These are phyloP conservation scores for Aspergillus biplanus DNA, from an alignment of 495 filamentous ascomycete species.

Conservation along the genomic window DNA sequence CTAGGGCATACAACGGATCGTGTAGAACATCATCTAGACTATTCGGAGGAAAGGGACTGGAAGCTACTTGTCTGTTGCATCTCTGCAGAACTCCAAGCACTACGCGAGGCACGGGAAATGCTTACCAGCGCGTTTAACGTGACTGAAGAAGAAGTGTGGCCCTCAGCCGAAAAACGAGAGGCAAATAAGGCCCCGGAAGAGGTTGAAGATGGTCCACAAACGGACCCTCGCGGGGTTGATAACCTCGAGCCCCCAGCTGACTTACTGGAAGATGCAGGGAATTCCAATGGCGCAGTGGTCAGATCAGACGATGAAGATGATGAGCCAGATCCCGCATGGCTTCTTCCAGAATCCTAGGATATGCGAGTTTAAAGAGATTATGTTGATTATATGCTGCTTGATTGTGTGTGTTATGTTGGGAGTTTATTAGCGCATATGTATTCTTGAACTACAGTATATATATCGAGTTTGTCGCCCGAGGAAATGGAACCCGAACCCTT, in stretches of 20 bases:
- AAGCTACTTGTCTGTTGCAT: slow-evolving; percentile 87
- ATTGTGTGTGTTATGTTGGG: too few species aligned
- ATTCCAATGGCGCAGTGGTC: slow-evolving; percentile 27
- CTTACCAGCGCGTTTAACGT: slow-evolving; percentile 56
- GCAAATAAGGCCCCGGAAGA: slow-evolving; percentile 9
- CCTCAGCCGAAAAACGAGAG: slow-evolving; percentile 11
- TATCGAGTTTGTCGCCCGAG: too few species aligned
- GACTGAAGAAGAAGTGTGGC: slow-evolving; percentile 29
- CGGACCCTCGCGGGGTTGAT: slow-evolving; percentile 32
- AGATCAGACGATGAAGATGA: slow-evolving; percentile 50
- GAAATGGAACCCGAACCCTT: too few species aligned
- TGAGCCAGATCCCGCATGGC: slow-evolving; percentile 54
- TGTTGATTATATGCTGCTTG: too few species aligned
- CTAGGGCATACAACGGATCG: slow-evolving; percentile 44
- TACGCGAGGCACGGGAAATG: slow-evolving; percentile 68
- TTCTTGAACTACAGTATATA: too few species aligned
- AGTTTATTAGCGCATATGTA: too few species aligned
- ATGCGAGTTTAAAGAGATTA: too few species aligned
- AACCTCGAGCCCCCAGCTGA: slow-evolving; percentile 46
- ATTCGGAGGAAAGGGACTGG: slow-evolving; percentile 67
- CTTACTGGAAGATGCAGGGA: slow-evolving; percentile 38
- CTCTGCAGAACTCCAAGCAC: slow-evolving; percentile 85
- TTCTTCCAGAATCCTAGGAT: slow-evolving; percentile 38
- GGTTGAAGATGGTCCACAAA: slow-evolving; percentile 14
- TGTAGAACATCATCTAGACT: slow-evolving; percentile 43